Evolutionary conservation across 352 stramenopile species (phyloP), one percentile per base, ranked within the genome.

Genomic region (Globisporangium paddicum): DNA sequence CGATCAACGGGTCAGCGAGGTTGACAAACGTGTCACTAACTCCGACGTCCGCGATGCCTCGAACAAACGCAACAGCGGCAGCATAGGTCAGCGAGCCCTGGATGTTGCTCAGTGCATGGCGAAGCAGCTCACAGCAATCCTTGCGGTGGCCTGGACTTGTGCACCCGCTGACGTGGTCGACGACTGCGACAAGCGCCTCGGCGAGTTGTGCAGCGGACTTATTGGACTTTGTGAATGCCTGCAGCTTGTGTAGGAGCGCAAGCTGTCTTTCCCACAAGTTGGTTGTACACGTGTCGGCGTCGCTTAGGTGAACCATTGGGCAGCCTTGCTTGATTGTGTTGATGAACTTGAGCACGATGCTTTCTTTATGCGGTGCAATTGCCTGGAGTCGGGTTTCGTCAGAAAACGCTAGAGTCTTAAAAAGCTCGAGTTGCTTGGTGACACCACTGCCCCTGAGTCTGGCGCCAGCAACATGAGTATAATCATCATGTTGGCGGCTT

Each of bases 51-150:
- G 62, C 56, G 19, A 82, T 46, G 34, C 70, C 64, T 4, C 59
- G 60, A 21, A 83, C 58, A 40, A 86, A 82, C 25, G 55, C 64
- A 5, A 75, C 50, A 3, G 63, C 69, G 18, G 70, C 63, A 9
- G 67, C 68, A 35, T 82, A 83, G n/a, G 73, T 51, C 25, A 82
- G 60, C 13, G 32, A 54, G 23, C 69, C 61, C n/a, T 53, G 23
- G 7, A 72, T 40, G 47, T 82, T 88, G 5, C 68, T 56, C 14
- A 87, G 71, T 9, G 66, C 53, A 30, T 78, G 77, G 32, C 64
- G 76, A 40, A 89, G 58, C 37, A 88, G 75, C 44, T 68, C 61
- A 46, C 32, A 71, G 55, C 79, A 89, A 48, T 82, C 68, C 5
- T 62, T 56, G 16, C 73, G 73, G 21, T 87, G 79, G 2, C 25